A percentile compares a stretch with the other conserved stretches of the same genome.
These are phyloP conservation scores for Spergularia azorica DNA, from an alignment of 179 eudicot genomes.

Conservation along the genomic window DNA sequence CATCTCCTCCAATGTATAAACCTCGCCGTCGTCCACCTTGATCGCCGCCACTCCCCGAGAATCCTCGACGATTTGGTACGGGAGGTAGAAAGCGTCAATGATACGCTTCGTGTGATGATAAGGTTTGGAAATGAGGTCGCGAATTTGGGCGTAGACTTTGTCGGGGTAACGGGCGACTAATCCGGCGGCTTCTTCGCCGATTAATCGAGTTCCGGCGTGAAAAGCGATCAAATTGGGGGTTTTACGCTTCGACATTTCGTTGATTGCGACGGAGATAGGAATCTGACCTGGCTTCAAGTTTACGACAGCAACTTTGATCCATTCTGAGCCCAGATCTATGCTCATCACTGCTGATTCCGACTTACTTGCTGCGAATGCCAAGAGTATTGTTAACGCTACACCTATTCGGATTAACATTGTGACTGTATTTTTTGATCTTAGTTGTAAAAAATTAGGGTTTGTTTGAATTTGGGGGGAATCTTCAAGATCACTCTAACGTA, in stretches of 20 bases:
- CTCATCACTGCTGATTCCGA: conserved; percentile 71
- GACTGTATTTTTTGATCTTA: too few relatives aligned
- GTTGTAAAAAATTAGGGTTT: too few relatives aligned
- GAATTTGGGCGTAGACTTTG: conserved; percentile 68
- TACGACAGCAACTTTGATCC: conserved; percentile 88
- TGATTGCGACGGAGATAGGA: conserved; percentile 88
- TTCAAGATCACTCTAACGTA: too few relatives aligned
- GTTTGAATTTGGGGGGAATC: too few relatives aligned
- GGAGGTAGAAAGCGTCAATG: conserved; percentile 49
- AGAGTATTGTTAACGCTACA: too few relatives aligned
- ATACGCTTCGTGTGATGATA: conserved; percentile 29
- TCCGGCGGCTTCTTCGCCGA: conserved; percentile 84
- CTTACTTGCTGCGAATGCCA: conserved; percentile 5
- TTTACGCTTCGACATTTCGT: conserved; percentile 96
- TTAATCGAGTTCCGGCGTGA: conserved; percentile 58
- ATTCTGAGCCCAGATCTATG: conserved; percentile 97
- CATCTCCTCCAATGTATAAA: conserved; percentile 85
- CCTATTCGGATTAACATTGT: too few relatives aligned
- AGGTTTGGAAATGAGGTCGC: conserved; percentile 70
- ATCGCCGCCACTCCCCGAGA: conserved; percentile 54
- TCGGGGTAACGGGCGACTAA: conserved; percentile 79
- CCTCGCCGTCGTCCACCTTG: conserved; percentile 60
- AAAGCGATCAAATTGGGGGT: conserved; percentile 76
- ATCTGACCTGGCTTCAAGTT: conserved; percentile 84
- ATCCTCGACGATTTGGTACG: conserved; percentile 55